Percentiles rank a stretch among this genome's conserved stretches.
These are phyloP conservation scores for Thinopyrum elongatum DNA, from an alignment of 176 grass and related monocot species.

Conservation along the genomic window DNA sequence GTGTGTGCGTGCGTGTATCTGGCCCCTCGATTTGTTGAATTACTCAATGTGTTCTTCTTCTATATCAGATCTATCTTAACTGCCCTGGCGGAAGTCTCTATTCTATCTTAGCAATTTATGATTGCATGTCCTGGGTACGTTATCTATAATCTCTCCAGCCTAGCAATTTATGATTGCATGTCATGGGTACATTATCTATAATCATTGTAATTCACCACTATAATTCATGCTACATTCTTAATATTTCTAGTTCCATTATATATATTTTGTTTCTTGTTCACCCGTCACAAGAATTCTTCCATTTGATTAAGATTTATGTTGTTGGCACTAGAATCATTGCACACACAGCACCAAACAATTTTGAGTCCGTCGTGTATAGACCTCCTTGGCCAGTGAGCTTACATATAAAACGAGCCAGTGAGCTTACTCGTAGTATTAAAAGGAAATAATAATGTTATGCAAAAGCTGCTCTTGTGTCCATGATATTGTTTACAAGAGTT, in stretches of 20 bases:
- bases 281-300: background rate
- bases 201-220: background rate
- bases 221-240: background rate
- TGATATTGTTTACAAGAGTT: constrained; percentile 15
- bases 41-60: constrained; percentile 11
- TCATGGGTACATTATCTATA: constrained; percentile 60
- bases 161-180: constrained; percentile 97
- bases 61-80: constrained; percentile 85
- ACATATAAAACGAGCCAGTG: background rate
- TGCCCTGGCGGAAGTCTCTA: constrained; percentile 88
- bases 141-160: constrained; percentile 9
- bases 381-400: constrained; percentile 21
- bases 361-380: background rate
- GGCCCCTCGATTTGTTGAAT: background rate
- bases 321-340: constrained; percentile 10
- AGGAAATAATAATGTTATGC: background rate
- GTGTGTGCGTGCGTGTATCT: background rate
- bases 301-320: constrained; percentile 29
- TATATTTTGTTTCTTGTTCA: constrained; percentile 13
- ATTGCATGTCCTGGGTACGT: constrained; percentile 97
- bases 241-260: background rate
- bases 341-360: background rate
- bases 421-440: background rate
- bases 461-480: background rate
- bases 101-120: constrained; percentile 89